Base-by-base conservation (phyloP, 208 protist species). In the Trypanosoma caninum region DNA sequence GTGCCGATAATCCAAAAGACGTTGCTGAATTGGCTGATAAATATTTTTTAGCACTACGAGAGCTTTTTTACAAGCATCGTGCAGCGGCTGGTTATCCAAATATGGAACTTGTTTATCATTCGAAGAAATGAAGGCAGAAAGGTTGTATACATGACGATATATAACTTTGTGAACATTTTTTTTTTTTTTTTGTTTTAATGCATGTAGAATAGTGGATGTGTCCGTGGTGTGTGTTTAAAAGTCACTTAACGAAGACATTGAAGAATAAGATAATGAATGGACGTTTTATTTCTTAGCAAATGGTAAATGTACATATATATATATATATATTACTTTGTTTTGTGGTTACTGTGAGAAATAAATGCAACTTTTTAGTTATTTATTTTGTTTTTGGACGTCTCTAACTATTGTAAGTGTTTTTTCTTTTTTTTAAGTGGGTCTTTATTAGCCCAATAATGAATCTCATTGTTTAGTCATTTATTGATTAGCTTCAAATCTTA, bases 31-130 rank as follows among this genome's bases (percentile, higher is more conserved):
- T 91, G 28, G 60, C 74, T 4, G 70, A 82, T 23, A 44, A 60
- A 33, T 93, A 93, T 61, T 93, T 90, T 69, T 23, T 50, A n/a
- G 65, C 75, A 27, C 9, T 90, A 6, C 69, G 73, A 44, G 63
- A 65, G 42, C 68, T 93, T 37, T 93, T 90, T 59, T 90, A 89
- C 56, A 75, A 80, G 31, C 76, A 77, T 41, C 82, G 87, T 47
- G 83, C 60, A 3, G 76, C 68, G 52, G 81, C 78, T 2, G 87
- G 87, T 23, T 93, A 91, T 58, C 76, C 83, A 2, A 68, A 87
- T 23, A 88, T 93, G 87, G 80, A 89, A 63, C 75, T 92, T 40
- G 59, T 59, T 30, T 63, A 88, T n/a, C 27, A 78, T 25, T 69
- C 78, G 54, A 74, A 82, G 25, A 42, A 73, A 55, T 34, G 54